phyloP scores from a whole-genome alignment of 768 basidiomycete genomes.

The Coprinopsis sp. region DNA sequence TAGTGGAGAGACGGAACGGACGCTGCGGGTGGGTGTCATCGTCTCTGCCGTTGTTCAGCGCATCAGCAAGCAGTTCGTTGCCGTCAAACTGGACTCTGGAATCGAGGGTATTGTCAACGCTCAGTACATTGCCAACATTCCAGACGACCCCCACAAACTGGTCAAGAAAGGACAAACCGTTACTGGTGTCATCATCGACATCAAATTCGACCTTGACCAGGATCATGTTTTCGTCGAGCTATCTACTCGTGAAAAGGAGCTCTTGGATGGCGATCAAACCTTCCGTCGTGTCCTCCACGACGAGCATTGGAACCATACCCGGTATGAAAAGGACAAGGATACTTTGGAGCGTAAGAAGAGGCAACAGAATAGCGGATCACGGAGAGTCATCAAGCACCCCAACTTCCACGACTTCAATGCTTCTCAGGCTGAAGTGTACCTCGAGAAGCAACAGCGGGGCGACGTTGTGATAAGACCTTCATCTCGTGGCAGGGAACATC shows the following conservation, averaged over 20 bases:
- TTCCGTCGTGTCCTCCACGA: constrained; percentile 60
- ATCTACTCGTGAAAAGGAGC: constrained; percentile 61
- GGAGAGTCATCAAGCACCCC: constrained; percentile 93
- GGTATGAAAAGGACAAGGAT: constrained; percentile 63
- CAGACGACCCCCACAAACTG: constrained; percentile 37
- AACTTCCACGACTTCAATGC: constrained; percentile 97
- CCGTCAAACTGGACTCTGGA: constrained; percentile 86
- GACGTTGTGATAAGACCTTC: constrained; percentile 97
- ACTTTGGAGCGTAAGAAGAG: constrained; percentile 78
- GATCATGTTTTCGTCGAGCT: constrained; percentile 70
- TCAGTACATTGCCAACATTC: constrained; percentile 53
- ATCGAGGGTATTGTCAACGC: constrained; percentile 75
- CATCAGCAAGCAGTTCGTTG: constrained; percentile 44
- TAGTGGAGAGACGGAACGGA: constrained; percentile 82
- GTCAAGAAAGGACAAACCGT: constrained; percentile 79
- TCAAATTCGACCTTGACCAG: constrained; percentile 56
- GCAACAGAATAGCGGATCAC: constrained; percentile 71
- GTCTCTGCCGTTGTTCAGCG: constrained; percentile 71
- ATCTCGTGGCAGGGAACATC: constrained; percentile 87
- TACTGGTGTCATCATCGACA: constrained; percentile 70
- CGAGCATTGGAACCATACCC: constrained; percentile 60
- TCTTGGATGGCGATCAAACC: constrained; percentile 55
- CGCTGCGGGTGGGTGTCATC: constrained; percentile 74
- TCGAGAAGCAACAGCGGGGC: constrained; percentile 88
- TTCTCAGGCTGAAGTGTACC: constrained; percentile 80